Evolutionary conservation across 2,329 filamentous ascomycete genomes (phyloP).

Genomic region (Biscogniauxia sp.): DNA sequence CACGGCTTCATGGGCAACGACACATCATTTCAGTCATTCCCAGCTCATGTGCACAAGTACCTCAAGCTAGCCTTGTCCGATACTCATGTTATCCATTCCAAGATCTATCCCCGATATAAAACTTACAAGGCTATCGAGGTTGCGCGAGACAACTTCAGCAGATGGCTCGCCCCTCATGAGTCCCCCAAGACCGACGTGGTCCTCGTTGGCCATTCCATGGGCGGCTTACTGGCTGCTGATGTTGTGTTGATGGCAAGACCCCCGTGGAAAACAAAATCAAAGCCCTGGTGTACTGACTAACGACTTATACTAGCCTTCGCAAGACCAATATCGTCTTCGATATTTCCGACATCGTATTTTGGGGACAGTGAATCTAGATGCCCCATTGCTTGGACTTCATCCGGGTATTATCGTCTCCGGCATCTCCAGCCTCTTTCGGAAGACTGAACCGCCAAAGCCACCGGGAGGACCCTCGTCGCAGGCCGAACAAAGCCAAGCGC

Average conservation of each 20-base stretch:
- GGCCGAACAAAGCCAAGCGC: conserved; percentile 11
- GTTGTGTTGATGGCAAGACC: conserved; percentile 62
- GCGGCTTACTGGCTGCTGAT: conserved; percentile 79
- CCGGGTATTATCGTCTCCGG: conserved; percentile 83
- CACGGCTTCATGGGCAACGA: conserved; percentile 91
- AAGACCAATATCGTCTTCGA: conserved; percentile 27
- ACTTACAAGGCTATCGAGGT: conserved; percentile 69
- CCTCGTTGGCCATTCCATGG: conserved; percentile 86
- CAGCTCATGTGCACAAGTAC: conserved; percentile 78
- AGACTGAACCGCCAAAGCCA: conserved; percentile 32
- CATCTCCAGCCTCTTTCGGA: conserved; percentile 71
- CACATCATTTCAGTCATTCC: conserved; percentile 83
- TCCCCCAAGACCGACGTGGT: conserved; percentile 72
- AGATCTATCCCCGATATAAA: conserved; percentile 79
- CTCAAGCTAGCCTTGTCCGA: conserved; percentile 65
- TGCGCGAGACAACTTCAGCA: conserved; percentile 79
- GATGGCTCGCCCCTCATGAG: conserved; percentile 78
- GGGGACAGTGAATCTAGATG: conserved; percentile 79
- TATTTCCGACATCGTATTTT: conserved; percentile 71
- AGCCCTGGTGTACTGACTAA: conserved; percentile 11
- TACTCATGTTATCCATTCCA: conserved; percentile 80
- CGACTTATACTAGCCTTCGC: conserved; percentile 19
- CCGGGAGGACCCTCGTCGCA: conserved; percentile 19
- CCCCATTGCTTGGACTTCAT: conserved; percentile 84
- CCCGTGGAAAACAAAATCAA: conserved; percentile 13